Evolutionary conservation across 176 grass and related monocot genomes (phyloP).

Genomic region (Alopecurus myosuroides): DNA sequence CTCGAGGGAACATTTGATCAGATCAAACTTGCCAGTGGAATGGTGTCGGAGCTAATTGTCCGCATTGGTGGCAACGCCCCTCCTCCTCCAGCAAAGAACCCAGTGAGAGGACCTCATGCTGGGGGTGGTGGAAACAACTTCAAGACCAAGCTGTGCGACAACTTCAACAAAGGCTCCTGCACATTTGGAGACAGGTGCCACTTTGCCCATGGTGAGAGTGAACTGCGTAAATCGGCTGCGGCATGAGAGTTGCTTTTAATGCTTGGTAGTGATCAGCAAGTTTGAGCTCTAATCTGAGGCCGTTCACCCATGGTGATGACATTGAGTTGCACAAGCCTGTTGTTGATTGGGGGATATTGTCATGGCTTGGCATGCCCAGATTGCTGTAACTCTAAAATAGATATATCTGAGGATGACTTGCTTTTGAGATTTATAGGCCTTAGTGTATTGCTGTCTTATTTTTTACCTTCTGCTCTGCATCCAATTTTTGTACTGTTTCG

Average conservation of each 20-base stretch:
- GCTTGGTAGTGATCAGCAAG: constrained; percentile 1
- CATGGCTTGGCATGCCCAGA: not conserved
- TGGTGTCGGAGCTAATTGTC: constrained; percentile 89
- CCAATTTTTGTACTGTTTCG: constrained; percentile 22
- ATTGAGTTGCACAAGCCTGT: constrained; percentile 1
- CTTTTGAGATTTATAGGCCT: constrained; percentile 17
- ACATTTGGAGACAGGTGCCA: constrained; percentile 91
- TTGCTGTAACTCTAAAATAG: constrained; percentile 23
- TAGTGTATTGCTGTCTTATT: not conserved
- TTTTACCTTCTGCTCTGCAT: not conserved
- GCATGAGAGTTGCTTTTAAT: constrained; percentile 17
- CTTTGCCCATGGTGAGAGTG: constrained; percentile 73
- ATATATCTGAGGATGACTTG: not conserved
- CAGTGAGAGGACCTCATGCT: constrained; percentile 6
- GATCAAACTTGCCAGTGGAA: constrained; percentile 82
- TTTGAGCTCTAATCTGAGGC: not conserved
- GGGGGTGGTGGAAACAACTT: constrained; percentile 54
- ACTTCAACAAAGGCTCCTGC: constrained; percentile 80
- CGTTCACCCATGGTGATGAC: not conserved
- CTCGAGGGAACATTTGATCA: constrained; percentile 94
- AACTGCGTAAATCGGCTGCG: constrained; percentile 52
- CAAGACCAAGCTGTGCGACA: constrained; percentile 96
- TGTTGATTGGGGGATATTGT: not conserved
- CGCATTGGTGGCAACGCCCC: constrained; percentile 48
- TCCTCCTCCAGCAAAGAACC: constrained; percentile 36